Conservation (phyloP, 495 filamentous ascomycete species). For the Penicillium angulare region DNA sequence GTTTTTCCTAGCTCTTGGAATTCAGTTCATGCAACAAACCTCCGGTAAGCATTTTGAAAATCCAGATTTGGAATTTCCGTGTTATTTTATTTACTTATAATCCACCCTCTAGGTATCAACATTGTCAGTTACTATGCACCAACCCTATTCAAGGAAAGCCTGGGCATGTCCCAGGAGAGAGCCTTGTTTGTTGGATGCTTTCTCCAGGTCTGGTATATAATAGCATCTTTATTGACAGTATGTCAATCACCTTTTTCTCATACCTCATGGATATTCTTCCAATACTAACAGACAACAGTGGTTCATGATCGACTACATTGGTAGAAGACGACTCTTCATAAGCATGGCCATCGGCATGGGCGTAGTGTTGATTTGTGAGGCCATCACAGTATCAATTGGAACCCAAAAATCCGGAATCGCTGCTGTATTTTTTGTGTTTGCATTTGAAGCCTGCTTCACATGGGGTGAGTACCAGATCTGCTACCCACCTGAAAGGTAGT, state of each 20-base stretch:
- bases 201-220: slow-evolving; percentile 27
- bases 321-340: slow-evolving; percentile 25
- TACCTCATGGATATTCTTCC: too few relatives aligned
- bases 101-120: slow-evolving; percentile 19
- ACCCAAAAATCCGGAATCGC: slow-evolving; percentile 16
- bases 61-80: neutral
- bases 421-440: slow-evolving; percentile 32
- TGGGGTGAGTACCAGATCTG: slow-evolving; percentile 21
- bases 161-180: slow-evolving; percentile 25
- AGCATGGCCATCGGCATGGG: slow-evolving; percentile 32
- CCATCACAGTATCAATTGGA: slow-evolving; percentile 22
- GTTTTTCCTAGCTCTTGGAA: slow-evolving; percentile 31
- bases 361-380: slow-evolving; percentile 23
- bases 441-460: slow-evolving; percentile 36
- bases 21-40: slow-evolving; percentile 40
- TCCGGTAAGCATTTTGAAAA: slow-evolving; percentile 21
- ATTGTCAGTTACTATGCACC: slow-evolving; percentile 33
- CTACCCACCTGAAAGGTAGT: too few relatives aligned
- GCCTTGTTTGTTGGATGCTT: slow-evolving; percentile 27
- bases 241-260: neutral
- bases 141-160: slow-evolving; percentile 24
- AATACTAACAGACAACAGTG: slow-evolving; percentile 13
- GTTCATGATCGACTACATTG: slow-evolving; percentile 32
- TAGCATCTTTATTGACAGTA: slow-evolving; percentile 32
- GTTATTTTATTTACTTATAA: neutral